Conservation (phyloP, 306 rosid genomes). For the Cucurbita ficifolia region DNA sequence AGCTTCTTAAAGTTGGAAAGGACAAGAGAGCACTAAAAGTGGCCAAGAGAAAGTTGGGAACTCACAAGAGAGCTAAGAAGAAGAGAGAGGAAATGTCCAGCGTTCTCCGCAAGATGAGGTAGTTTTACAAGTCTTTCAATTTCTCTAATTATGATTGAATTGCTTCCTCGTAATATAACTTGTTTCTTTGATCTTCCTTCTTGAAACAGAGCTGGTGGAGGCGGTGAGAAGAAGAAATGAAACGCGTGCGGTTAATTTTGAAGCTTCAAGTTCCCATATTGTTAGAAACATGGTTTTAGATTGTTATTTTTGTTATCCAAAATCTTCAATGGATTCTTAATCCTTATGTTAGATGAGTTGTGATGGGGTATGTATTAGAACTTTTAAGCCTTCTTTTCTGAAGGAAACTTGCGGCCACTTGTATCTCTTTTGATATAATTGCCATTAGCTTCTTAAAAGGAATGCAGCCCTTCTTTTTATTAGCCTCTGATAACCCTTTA, state of each 20-base stretch:
- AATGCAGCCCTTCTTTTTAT: neutral
- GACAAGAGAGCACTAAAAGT: conserved; percentile 83
- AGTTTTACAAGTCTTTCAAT: neutral
- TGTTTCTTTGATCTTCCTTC: neutral
- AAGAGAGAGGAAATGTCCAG: conserved; percentile 91
- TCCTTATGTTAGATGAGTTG: neutral
- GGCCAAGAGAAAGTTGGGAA: conserved; percentile 79
- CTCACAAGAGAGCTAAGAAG: conserved; percentile 82
- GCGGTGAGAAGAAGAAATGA: conserved; percentile 70
- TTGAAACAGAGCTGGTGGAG: conserved; percentile 73
- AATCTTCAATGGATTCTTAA: neutral
- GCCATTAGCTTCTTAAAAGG: neutral
- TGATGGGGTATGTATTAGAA: neutral
- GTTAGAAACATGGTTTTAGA: neutral
- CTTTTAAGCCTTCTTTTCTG: neutral
- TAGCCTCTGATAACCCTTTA: neutral
- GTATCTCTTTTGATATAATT: neutral
- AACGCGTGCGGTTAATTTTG: neutral
- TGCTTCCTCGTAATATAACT: neutral
- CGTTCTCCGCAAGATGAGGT: conserved; percentile 86
- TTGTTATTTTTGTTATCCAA: neutral
- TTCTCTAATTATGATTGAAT: too few relatives aligned
- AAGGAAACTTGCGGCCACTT: neutral
- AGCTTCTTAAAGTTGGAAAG: conserved; percentile 90
- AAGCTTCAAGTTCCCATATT: neutral